Conservation (phyloP, 129 eudicot genomes). For the Scalesia atractyloides region DNA sequence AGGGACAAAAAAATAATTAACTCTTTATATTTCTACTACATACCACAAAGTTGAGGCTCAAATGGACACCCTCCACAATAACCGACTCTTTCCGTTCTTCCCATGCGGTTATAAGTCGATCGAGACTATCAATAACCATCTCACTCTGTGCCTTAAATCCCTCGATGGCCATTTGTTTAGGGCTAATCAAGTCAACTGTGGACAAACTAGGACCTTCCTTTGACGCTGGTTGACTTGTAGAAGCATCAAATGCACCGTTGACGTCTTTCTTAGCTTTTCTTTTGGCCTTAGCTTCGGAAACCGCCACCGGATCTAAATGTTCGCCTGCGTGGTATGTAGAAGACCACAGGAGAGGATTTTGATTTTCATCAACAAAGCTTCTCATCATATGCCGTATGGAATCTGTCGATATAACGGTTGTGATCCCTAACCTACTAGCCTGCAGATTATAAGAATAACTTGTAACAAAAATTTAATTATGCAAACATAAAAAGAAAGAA, state of each 20-base stretch:
- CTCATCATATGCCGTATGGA: slow-evolving; percentile 97
- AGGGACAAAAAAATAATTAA: too few relatives aligned
- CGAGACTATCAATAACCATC: slow-evolving; percentile 96
- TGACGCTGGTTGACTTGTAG: slow-evolving; percentile 20
- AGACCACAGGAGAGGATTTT: slow-evolving; percentile 88
- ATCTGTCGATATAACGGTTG: slow-evolving; percentile 88
- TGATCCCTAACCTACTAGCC: slow-evolving; percentile 94
- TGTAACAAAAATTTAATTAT: not conserved
- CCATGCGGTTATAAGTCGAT: slow-evolving; percentile 87
- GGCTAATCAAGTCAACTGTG: slow-evolving; percentile 59
- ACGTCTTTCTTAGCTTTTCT: slow-evolving; percentile 64
- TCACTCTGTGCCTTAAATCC: slow-evolving; percentile 97
- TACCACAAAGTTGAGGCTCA: slow-evolving; percentile 96
- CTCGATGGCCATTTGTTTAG: slow-evolving; percentile 87
- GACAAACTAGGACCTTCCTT: slow-evolving; percentile 20
- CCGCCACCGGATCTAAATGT: slow-evolving; percentile 85
- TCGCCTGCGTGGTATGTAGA: slow-evolving; percentile 98
- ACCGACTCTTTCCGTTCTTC: slow-evolving; percentile 94
- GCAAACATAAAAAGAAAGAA: not conserved
- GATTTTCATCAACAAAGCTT: slow-evolving; percentile 85
- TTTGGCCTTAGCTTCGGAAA: slow-evolving; percentile 78
- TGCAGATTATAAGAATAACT: slow-evolving; percentile 28
- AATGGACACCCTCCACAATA: slow-evolving; percentile 95
- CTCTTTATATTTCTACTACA: not conserved
- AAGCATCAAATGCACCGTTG: slow-evolving; percentile 40